Conservation (phyloP, 495 filamentous ascomycete genomes). For the Talaromyces proteolyticus region DNA sequence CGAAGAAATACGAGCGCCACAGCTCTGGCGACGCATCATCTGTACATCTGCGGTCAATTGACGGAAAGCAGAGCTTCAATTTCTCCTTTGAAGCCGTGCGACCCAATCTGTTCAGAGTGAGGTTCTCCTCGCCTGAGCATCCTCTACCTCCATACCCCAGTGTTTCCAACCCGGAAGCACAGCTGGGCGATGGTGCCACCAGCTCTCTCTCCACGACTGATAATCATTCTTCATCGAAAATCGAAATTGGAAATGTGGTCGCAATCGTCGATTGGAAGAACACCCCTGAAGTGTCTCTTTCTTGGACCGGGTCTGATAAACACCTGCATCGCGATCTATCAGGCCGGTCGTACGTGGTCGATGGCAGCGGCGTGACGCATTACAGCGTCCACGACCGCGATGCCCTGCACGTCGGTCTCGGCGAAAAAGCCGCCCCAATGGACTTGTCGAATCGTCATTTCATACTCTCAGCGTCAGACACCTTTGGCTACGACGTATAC, state of each 20-base stretch:
- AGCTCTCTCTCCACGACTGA: slow-evolving; percentile 10
- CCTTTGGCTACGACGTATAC: slow-evolving; percentile 64
- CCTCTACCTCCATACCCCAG: slow-evolving; percentile 56
- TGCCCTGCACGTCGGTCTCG: slow-evolving; percentile 59
- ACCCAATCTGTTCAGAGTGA: slow-evolving; percentile 57
- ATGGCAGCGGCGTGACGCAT: slow-evolving; percentile 51
- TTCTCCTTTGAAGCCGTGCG: slow-evolving; percentile 56
- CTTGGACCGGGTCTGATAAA: slow-evolving; percentile 37
- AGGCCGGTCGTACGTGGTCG: slow-evolving; percentile 55
- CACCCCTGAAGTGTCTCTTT: slow-evolving; percentile 51
- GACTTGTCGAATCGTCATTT: slow-evolving; percentile 62
- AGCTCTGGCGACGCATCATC: slow-evolving; percentile 14
- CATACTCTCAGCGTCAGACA: slow-evolving; percentile 60
- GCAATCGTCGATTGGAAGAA: slow-evolving; percentile 50
- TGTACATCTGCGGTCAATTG: slow-evolving; percentile 37
- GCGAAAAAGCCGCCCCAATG: slow-evolving; percentile 67
- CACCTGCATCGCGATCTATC: slow-evolving; percentile 53
- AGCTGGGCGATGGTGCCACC: background rate
- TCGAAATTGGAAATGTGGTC: slow-evolving; percentile 42
- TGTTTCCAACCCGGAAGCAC: slow-evolving; percentile 31
- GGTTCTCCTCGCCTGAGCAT: slow-evolving; percentile 53
- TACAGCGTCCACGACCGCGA: slow-evolving; percentile 53
- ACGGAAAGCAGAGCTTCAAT: slow-evolving; percentile 28
- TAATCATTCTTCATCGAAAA: slow-evolving; percentile 23
- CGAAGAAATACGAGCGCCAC: slow-evolving; percentile 31